A percentile compares a stretch with the other conserved stretches of the same genome.
Conservation (phyloP, 1,284 basidiomycete species). For the Boletus subluridellus region DNA sequence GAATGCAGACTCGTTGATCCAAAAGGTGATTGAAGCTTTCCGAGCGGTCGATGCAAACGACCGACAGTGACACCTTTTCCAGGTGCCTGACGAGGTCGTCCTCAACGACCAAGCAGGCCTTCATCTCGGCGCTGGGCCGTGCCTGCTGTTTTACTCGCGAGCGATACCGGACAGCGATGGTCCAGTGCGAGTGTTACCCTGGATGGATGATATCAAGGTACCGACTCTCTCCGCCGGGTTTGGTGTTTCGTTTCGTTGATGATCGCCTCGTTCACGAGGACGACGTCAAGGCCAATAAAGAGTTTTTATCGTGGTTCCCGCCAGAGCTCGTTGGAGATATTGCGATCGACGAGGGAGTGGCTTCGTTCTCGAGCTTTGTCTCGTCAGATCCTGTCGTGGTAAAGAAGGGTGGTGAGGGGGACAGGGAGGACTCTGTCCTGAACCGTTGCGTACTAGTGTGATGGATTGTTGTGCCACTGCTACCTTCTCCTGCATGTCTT, state of each 20-base stretch:
- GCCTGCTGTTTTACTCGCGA: slow-evolving; percentile 67
- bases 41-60: background rate
- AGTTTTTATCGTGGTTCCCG: slow-evolving; percentile 31
- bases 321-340: slow-evolving; percentile 29
- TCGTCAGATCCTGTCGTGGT: background rate
- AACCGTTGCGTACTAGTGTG: background rate
- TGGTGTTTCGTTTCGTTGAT: slow-evolving; percentile 1
- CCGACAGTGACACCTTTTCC: background rate
- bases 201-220: slow-evolving; percentile 45
- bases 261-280: slow-evolving; percentile 15
- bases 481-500: no score
- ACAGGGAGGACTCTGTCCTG: slow-evolving; percentile 22
- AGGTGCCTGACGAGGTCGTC: slow-evolving; percentile 59
- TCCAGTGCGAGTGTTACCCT: slow-evolving; percentile 23
- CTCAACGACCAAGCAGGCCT: slow-evolving; percentile 59
- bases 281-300: slow-evolving; percentile 28
- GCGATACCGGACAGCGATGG: slow-evolving; percentile 38
- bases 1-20: slow-evolving; percentile 65
- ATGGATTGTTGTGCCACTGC: no score
- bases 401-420: background rate
- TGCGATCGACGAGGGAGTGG: slow-evolving; percentile 13
- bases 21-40: slow-evolving; percentile 40
- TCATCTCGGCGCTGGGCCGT: slow-evolving; percentile 70
- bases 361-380: background rate
- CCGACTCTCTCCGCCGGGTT: background rate